These are phyloP conservation scores for Venturia pyrina DNA, from an alignment of 2,329 filamentous ascomycete genomes.

Conservation along the genomic window DNA sequence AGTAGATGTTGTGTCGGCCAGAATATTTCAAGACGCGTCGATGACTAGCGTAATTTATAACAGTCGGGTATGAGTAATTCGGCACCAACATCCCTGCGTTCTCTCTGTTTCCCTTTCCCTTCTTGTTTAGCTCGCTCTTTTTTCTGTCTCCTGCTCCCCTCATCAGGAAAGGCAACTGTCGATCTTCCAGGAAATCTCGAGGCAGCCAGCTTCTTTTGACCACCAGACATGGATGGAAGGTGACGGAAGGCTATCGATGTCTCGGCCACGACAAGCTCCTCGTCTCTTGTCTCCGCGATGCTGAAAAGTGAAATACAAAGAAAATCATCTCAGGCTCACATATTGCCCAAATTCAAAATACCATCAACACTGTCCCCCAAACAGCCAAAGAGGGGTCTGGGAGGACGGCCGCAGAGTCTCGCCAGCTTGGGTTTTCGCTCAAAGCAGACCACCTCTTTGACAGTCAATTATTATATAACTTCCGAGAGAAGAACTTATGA, in stretches of 20 bases:
- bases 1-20: background rate
- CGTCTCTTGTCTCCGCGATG: background rate
- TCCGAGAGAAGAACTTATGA: too few relatives aligned
- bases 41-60: background rate
- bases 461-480: too few relatives aligned
- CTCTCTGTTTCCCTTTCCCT: too few relatives aligned
- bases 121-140: too few relatives aligned
- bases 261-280: background rate
- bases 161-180: background rate
- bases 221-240: background rate
- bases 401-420: too few relatives aligned
- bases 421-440: too few relatives aligned
- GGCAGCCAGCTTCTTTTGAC: background rate
- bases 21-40: background rate
- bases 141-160: background rate
- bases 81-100: too few relatives aligned
- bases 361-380: too few relatives aligned
- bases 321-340: too few relatives aligned
- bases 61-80: background rate
- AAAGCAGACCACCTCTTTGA: too few relatives aligned
- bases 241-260: background rate
- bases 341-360: too few relatives aligned
- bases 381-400: too few relatives aligned
- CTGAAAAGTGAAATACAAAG: background rate
- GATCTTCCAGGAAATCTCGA: background rate